These are phyloP conservation scores for Pachysandra terminalis DNA, from an alignment of 164 flowering plant genomes.

Conservation along the genomic window DNA sequence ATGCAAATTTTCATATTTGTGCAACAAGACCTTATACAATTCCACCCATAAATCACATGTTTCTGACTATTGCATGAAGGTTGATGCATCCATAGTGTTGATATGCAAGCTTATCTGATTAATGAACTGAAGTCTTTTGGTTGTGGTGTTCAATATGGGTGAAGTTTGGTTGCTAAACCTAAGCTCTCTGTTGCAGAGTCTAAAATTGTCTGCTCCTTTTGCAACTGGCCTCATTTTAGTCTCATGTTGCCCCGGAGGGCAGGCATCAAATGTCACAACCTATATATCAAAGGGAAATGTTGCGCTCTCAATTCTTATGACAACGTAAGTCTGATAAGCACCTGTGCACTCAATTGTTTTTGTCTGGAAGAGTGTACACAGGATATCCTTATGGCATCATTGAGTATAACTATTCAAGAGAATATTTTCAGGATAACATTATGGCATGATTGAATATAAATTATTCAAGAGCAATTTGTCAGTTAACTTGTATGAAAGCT, in stretches of 20 bases:
- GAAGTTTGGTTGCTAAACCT: conserved; percentile 10
- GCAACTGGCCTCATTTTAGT: conserved; percentile 98
- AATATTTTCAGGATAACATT: too few relatives aligned
- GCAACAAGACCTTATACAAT: too few relatives aligned
- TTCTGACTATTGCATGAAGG: too few relatives aligned
- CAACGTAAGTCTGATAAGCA: conserved; percentile 64
- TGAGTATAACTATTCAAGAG: neutral
- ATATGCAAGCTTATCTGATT: too few relatives aligned
- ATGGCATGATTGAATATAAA: neutral
- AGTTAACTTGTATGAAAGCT: too few relatives aligned
- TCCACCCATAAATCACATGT: too few relatives aligned
- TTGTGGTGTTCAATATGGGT: too few relatives aligned
- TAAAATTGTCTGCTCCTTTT: conserved; percentile 92
- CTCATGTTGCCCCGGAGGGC: conserved; percentile 99
- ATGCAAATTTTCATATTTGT: too few relatives aligned
- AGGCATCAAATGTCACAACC: conserved; percentile 97
- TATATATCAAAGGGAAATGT: conserved; percentile 97
- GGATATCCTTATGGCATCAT: neutral
- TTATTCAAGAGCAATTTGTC: too few relatives aligned
- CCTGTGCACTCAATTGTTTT: neutral
- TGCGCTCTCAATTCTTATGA: conserved; percentile 98
- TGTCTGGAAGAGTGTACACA: too few relatives aligned
- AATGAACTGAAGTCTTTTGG: too few relatives aligned
- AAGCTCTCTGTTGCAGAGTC: conserved; percentile 37
- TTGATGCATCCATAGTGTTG: too few relatives aligned